phyloP scores from a whole-genome alignment of 345 rosid species.

The Bruguiera gymnorhiza region DNA sequence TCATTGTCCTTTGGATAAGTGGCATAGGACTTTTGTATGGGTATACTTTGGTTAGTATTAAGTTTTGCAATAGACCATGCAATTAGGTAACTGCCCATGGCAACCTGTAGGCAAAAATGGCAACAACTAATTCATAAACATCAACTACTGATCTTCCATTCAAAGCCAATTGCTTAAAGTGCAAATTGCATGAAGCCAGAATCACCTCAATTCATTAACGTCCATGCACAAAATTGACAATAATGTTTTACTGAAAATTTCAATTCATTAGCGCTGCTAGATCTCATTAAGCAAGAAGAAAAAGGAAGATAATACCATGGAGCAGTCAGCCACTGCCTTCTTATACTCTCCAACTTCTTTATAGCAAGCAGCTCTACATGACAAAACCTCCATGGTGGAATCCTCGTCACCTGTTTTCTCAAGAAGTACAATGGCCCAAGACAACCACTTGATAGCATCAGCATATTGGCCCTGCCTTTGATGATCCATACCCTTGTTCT shows the following conservation, averaged over 20 bases:
- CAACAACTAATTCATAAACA: neutral
- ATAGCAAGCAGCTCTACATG: conserved; percentile 91
- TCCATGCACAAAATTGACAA: neutral
- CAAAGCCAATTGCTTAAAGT: too few species aligned
- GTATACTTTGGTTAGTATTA: neutral
- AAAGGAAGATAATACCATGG: conserved; percentile 54
- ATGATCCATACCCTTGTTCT: conserved; percentile 79
- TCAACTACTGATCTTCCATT: neutral
- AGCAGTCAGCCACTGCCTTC: conserved; percentile 94
- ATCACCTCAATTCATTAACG: neutral
- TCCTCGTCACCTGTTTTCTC: conserved; percentile 60
- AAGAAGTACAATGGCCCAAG: conserved; percentile 90
- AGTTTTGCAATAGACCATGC: neutral
- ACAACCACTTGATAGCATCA: conserved; percentile 97
- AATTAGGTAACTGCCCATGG: neutral
- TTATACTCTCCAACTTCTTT: conserved; percentile 99
- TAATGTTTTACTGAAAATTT: neutral
- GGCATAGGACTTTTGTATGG: neutral
- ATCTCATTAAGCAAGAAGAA: conserved; percentile 4
- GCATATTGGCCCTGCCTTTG: conserved; percentile 92
- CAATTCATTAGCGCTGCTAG: neutral
- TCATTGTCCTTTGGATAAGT: neutral
- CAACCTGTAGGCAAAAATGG: too few species aligned
- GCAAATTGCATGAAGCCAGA: neutral
- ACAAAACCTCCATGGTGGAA: conserved; percentile 57